These are phyloP conservation scores for Isatis tinctoria DNA, from an alignment of 345 rosid genomes.

Conservation along the genomic window DNA sequence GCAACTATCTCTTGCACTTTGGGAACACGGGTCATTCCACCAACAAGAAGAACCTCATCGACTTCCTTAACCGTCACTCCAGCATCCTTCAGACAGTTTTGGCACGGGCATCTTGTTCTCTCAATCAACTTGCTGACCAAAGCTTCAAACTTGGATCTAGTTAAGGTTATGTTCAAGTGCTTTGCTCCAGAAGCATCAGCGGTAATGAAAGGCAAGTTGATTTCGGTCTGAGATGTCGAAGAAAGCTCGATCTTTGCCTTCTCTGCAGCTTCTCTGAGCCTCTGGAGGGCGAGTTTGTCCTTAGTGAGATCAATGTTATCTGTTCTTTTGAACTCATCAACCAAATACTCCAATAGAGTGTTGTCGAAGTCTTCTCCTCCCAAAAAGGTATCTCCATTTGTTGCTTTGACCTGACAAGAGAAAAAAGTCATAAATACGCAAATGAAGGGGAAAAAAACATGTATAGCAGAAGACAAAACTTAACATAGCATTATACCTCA, in stretches of 20 bases:
- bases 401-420: constrained; percentile 42
- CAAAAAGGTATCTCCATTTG: constrained; percentile 49
- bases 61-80: constrained; percentile 37
- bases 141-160: constrained; percentile 43
- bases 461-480: not conserved
- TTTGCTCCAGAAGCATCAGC: constrained; percentile 48
- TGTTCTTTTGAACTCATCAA: constrained; percentile 36
- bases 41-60: constrained; percentile 46
- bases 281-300: constrained; percentile 47
- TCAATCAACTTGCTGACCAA: constrained; percentile 37
- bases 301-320: constrained; percentile 43
- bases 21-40: constrained; percentile 56
- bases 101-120: constrained; percentile 36
- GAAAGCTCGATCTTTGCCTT: constrained; percentile 50
- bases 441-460: not conserved
- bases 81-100: constrained; percentile 47
- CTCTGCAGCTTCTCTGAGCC: constrained; percentile 51
- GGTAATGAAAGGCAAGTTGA: constrained; percentile 44
- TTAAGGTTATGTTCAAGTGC: constrained; percentile 42
- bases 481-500: constrained; percentile 31
- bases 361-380: constrained; percentile 58
- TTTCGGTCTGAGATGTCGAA: constrained; percentile 46
- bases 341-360: constrained; percentile 39
- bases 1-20: constrained; percentile 44
- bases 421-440: not conserved